These are phyloP conservation scores for Wickerhamomyces rabaulensis DNA, from an alignment of 805 yeast species.

Conservation along the genomic window DNA sequence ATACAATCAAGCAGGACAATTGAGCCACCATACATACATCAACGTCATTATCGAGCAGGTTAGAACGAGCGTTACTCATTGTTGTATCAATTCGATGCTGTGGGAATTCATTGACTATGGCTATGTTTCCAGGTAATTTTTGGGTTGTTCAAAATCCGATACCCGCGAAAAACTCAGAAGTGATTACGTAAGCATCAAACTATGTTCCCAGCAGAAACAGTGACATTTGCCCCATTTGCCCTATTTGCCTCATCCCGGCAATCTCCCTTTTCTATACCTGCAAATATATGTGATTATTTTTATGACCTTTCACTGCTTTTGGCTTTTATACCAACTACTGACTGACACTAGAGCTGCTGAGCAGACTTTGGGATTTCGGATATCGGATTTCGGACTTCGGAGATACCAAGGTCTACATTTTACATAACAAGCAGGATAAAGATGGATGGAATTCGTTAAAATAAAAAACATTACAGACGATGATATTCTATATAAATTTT, in stretches of 20 bases:
- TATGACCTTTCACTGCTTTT: no score
- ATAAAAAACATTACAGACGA: neutral
- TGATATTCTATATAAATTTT: neutral
- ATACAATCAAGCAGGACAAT: neutral
- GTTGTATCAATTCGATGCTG: neutral
- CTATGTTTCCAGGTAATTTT: neutral
- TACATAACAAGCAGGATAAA: no score
- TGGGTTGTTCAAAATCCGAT: neutral
- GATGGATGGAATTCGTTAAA: neutral
- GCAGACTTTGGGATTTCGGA: no score
- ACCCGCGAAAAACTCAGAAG: neutral
- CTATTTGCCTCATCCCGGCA: no score
- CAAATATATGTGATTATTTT: no score
- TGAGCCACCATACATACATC: neutral
- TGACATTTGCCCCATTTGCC: no score
- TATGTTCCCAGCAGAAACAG: no score
- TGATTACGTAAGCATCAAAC: neutral
- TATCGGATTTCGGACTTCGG: no score
- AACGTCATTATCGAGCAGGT: neutral
- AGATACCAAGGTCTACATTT: no score
- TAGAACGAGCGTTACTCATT: neutral
- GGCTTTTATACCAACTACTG: no score
- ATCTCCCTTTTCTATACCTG: no score
- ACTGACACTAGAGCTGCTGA: no score
- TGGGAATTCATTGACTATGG: neutral